Base-by-base conservation (phyloP, 495 filamentous ascomycete species). In the Cudoniella acicularis region DNA sequence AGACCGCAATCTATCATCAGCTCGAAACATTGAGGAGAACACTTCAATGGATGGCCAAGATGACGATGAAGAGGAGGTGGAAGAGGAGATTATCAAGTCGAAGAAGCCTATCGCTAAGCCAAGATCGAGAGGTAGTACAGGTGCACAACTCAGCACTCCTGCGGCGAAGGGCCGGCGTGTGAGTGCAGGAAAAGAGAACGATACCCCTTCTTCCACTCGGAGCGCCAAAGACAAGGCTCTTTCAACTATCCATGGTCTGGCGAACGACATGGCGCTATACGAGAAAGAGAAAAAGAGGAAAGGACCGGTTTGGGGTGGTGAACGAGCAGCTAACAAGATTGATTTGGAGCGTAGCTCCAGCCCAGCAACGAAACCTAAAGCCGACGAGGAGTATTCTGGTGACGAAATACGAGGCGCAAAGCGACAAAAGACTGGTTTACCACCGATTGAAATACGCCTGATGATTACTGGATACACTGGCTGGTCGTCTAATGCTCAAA, bases 281-380 rank as follows among this genome's bases (percentile, higher is more conserved):
- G 88, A 99, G 69, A 97, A 96, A 66, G 94, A 99, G 71, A 91
- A 78, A 76, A 96, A 94, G 75, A 83, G 80, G 53, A 70, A 71
- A 13, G 92, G 91, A n/a, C 85, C 87, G 36, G 82, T 91, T 1
- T 87, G 90, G 65, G 88, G 91, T 52, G 92, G 91, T 53, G 88
- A 86, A 64, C 73, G 79, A 49, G 82, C 79, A 18, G 81, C 81
- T 40, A 79, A 83, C 54, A 72, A 74, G 42, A 76, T 83, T 43
- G 83, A 85, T 30, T 46, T 62, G 49, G 56, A 69, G 61, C 56
- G 66, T 55, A 55, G 52, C 50, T 54, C 70, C 60, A 52, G 77
- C 72, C 60, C 74, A 69, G 59, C 60, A 60, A 54, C 77, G 74
- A 22, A 64, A 17, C 74, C 78, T 27, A 70, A 78, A 24, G 30